These are phyloP conservation scores for Ogataea angusta DNA, from an alignment of 805 yeast species.

Conservation along the genomic window DNA sequence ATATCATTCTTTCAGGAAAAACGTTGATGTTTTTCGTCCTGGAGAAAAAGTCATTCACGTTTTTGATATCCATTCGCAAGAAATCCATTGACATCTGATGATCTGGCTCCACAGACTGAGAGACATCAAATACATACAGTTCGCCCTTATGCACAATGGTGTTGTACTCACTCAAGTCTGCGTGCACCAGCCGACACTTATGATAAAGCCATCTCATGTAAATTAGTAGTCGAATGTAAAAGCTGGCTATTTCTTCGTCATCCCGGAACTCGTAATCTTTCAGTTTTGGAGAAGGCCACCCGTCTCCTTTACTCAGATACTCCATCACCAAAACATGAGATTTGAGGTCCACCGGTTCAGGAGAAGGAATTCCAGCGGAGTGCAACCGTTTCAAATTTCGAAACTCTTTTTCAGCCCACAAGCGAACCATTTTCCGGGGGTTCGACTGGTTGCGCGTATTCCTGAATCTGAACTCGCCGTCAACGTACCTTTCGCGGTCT, in stretches of 20 bases:
- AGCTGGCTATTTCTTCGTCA: slow-evolving; percentile 59
- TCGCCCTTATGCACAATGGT: slow-evolving; percentile 76
- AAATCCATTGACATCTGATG: slow-evolving; percentile 97
- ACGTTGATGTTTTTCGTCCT: slow-evolving; percentile 68
- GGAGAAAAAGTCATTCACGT: slow-evolving; percentile 83
- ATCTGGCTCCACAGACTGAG: slow-evolving; percentile 96
- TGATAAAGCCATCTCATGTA: slow-evolving; percentile 87
- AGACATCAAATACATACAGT: slow-evolving; percentile 89
- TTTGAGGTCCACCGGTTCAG: slow-evolving; percentile 85
- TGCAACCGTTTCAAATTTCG: slow-evolving; percentile 83
- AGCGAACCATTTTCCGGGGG: slow-evolving; percentile 94
- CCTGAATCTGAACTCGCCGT: slow-evolving; percentile 92
- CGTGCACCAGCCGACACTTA: slow-evolving; percentile 88
- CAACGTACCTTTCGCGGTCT: slow-evolving; percentile 93
- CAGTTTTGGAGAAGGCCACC: slow-evolving; percentile 87
- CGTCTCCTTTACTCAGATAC: slow-evolving; percentile 70
- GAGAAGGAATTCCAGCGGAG: slow-evolving; percentile 82
- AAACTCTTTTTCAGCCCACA: slow-evolving; percentile 99
- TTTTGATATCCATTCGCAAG: slow-evolving; percentile 94
- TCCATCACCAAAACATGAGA: slow-evolving; percentile 95
- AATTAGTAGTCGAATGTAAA: slow-evolving; percentile 75
- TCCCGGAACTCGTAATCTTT: slow-evolving; percentile 76
- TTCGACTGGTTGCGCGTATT: slow-evolving; percentile 81
- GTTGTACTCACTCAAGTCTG: slow-evolving; percentile 94
- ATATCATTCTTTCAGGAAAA: slow-evolving; percentile 77